phyloP scores from a whole-genome alignment of 495 filamentous ascomycete genomes.

The Penicillium diatomitis region DNA sequence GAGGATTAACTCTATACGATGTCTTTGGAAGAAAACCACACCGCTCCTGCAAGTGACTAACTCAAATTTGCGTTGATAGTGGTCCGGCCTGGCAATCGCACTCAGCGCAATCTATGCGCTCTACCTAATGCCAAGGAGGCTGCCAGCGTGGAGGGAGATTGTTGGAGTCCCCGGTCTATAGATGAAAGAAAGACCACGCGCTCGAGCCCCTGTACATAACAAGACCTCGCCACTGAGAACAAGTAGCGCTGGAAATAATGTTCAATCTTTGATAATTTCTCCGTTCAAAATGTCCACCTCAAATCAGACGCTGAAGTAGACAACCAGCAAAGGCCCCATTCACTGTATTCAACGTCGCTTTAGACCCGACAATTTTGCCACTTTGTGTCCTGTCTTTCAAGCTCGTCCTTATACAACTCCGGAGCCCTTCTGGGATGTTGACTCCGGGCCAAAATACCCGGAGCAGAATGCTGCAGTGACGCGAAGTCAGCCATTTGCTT shows the following conservation, averaged over 20 bases:
- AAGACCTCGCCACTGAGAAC: not conserved
- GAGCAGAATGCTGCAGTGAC: conserved; percentile 24
- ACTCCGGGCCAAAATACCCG: conserved; percentile 32
- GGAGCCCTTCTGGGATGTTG: conserved; percentile 2
- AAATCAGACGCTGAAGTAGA: too few species aligned
- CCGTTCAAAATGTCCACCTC: too few species aligned
- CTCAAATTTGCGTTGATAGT: conserved; percentile 26
- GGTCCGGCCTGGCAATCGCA: conserved; percentile 66
- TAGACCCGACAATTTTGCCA: too few species aligned
- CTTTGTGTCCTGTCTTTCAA: too few species aligned
- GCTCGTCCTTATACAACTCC: not conserved
- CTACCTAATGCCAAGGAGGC: conserved; percentile 65
- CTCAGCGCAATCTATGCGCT: conserved; percentile 57
- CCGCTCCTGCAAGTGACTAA: too few species aligned
- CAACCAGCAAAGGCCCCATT: too few species aligned
- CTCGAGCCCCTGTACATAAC: conserved; percentile 6
- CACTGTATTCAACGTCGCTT: too few species aligned
- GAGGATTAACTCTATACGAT: not conserved
- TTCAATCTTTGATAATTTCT: too few species aligned
- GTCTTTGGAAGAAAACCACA: not conserved
- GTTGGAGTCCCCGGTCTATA: conserved; percentile 72
- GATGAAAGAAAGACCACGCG: not conserved
- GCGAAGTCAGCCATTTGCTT: too few species aligned
- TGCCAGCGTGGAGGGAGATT: conserved; percentile 52
- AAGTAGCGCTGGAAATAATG: too few species aligned